Percentiles rank a stretch among this genome's conserved stretches.
These are phyloP conservation scores for Candida labiduridarum DNA, from an alignment of 1,139 yeast species.

Conservation along the genomic window DNA sequence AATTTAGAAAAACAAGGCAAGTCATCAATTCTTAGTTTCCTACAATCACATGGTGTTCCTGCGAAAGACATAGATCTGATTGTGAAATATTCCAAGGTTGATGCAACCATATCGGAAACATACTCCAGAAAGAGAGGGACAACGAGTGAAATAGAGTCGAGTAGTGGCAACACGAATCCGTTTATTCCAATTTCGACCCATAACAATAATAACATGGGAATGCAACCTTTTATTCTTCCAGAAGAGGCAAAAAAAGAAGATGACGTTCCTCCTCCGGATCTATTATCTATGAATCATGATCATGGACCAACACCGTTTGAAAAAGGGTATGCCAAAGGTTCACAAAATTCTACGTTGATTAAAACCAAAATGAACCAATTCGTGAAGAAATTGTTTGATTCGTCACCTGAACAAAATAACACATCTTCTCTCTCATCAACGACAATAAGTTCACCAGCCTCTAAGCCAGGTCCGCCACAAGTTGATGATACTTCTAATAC, in stretches of 20 bases:
- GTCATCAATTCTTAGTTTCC: conserved; percentile 29
- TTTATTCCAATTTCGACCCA: not conserved
- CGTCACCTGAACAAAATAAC: conserved; percentile 7
- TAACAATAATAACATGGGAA: conserved; percentile 21
- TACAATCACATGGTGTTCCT: conserved; percentile 27
- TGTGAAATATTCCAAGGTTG: conserved; percentile 28
- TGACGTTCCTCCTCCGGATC: not conserved
- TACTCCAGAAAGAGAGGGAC: conserved; percentile 12
- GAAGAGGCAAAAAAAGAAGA: conserved; percentile 7
- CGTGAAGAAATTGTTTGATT: conserved; percentile 11
- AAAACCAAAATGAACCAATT: conserved; percentile 23
- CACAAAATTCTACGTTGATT: conserved; percentile 29
- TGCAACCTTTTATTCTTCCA: conserved; percentile 29
- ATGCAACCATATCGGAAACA: conserved; percentile 30
- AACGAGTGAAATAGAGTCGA: not conserved
- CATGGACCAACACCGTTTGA: conserved; percentile 37
- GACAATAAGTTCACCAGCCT: not conserved
- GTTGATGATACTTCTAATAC: conserved; percentile 42
- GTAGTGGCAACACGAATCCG: not conserved
- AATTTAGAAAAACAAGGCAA: conserved; percentile 44
- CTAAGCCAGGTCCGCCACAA: not conserved
- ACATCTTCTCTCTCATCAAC: not conserved
- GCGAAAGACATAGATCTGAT: conserved; percentile 22
- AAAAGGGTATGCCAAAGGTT: conserved; percentile 38
- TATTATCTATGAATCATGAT: conserved; percentile 21